These are phyloP conservation scores for Fusarium abutilonis DNA, from an alignment of 2,329 filamentous ascomycete species.

Conservation along the genomic window DNA sequence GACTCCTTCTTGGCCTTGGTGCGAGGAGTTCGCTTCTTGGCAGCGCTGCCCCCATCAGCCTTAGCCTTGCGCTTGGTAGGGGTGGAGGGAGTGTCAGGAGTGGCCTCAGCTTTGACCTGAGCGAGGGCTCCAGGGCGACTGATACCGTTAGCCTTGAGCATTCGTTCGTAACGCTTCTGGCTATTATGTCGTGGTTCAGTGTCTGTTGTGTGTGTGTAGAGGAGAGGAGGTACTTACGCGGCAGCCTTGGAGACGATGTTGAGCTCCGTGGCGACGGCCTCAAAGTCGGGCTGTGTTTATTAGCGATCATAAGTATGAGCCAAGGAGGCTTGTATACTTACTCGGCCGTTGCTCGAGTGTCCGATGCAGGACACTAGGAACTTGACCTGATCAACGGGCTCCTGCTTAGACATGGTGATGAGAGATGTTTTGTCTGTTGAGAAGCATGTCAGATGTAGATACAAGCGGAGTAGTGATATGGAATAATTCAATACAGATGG, in stretches of 20 bases:
- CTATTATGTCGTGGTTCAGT: constrained; percentile 51
- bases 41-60: constrained; percentile 31
- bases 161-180: constrained; percentile 73
- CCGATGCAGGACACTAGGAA: constrained; percentile 75
- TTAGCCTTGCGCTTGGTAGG: constrained; percentile 48
- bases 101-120: constrained; percentile 5
- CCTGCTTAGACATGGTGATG: constrained; percentile 60
- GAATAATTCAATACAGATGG: neutral
- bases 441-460: neutral
- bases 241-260: constrained; percentile 72
- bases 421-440: constrained; percentile 32
- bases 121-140: constrained; percentile 30
- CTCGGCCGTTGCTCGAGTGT: constrained; percentile 68
- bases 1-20: constrained; percentile 42
- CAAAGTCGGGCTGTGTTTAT: constrained; percentile 68
- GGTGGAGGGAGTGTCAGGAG: constrained; percentile 19
- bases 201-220: neutral
- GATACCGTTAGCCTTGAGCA: constrained; percentile 69
- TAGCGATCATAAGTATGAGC: neutral
- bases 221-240: constrained; percentile 64
- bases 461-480: neutral
- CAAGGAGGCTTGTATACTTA: constrained; percentile 47
- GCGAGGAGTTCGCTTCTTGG: constrained; percentile 45
- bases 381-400: constrained; percentile 67
- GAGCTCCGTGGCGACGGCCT: constrained; percentile 70